Base-by-base conservation (phyloP, 176 grass and related monocot genomes). In the Oropetium thomaeum region DNA sequence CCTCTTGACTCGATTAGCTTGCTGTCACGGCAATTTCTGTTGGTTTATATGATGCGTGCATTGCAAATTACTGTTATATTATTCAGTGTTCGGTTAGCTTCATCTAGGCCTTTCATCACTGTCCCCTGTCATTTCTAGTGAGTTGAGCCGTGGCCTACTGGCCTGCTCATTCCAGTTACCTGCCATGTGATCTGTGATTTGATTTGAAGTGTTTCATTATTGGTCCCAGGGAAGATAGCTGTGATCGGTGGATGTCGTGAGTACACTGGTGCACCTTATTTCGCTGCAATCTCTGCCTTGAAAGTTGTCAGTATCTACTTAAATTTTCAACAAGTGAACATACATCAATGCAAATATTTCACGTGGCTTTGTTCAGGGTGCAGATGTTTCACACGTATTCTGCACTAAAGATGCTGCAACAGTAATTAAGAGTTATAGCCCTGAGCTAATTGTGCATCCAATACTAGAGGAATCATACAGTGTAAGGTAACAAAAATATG, bases 401-500 rank as follows among this genome's bases (percentile, higher is more conserved):
- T 97, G 95, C 81, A 93, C 91, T 10, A 92, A 89, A 85, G 95
- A 97, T 89, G 95, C 95, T 73, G 90, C 91, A 39, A 91, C 88
- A 31, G 95, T 97, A 70, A 97, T 97, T 77, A 97, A 97, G 73
- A 92, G 95, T 65, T 97, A 93, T 65, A 97, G 95, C 48, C 95
- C 95, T 44, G 95, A 97, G 71, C 71, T 97, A 38, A 97, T 97
- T 81, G 91, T 97, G 19, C 95, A 97, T 78, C 95, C 95, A 71
- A 73, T 97, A 73, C 73, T 93, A 60, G 91, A 97, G 65, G 95
- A 97, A 53, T 97, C 95, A 8, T 92, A 97, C 71, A 92, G 88
- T 62, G 81, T 97, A 70, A 97, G 86, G 95, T 97, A 89, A 88
- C 32, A 54, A 71, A 5, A 70, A 27, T 47, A 39, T 52, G 5